A percentile compares a stretch with the other conserved stretches of the same genome.
Evolutionary conservation across 768 basidiomycete genomes (phyloP).

Genomic region (Trichaptum fuscoviolaceum): DNA sequence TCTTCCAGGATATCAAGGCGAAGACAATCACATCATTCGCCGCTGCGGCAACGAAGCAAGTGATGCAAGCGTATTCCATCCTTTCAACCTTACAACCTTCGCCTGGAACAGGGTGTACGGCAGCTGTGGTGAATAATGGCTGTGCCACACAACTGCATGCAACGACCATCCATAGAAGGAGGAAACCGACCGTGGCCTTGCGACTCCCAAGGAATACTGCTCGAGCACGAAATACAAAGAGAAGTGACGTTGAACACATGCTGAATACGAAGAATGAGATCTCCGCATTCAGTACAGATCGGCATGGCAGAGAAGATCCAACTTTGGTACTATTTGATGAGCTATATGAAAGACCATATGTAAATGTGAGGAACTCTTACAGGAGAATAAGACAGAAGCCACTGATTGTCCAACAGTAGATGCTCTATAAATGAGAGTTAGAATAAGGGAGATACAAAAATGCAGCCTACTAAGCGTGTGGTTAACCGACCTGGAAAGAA

Average conservation of each 20-base stretch:
- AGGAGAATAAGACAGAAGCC: slow-evolving; percentile 19
- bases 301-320: background rate
- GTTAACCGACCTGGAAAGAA: slow-evolving; percentile 24
- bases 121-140: slow-evolving; percentile 18
- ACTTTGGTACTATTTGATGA: background rate
- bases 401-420: slow-evolving; percentile 18
- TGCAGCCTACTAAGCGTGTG: background rate
- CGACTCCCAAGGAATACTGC: slow-evolving; percentile 22
- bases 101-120: slow-evolving; percentile 26
- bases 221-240: background rate
- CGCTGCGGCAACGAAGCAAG: slow-evolving; percentile 20
- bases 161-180: slow-evolving; percentile 24
- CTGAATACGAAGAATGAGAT: background rate
- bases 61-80: slow-evolving; percentile 21
- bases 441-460: too few relatives aligned
- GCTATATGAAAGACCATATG: too few relatives aligned
- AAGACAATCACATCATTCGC: slow-evolving; percentile 30
- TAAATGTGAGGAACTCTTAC: too few relatives aligned
- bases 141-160: slow-evolving; percentile 22
- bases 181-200: slow-evolving; percentile 21
- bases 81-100: slow-evolving; percentile 24
- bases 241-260: background rate
- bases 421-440: background rate
- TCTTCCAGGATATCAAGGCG: slow-evolving; percentile 28
- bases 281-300: background rate